Percentiles rank a stretch among this genome's conserved stretches.
phyloP scores from a whole-genome alignment of 2,329 filamentous ascomycete genomes.

The Sporothrix globosa region DNA sequence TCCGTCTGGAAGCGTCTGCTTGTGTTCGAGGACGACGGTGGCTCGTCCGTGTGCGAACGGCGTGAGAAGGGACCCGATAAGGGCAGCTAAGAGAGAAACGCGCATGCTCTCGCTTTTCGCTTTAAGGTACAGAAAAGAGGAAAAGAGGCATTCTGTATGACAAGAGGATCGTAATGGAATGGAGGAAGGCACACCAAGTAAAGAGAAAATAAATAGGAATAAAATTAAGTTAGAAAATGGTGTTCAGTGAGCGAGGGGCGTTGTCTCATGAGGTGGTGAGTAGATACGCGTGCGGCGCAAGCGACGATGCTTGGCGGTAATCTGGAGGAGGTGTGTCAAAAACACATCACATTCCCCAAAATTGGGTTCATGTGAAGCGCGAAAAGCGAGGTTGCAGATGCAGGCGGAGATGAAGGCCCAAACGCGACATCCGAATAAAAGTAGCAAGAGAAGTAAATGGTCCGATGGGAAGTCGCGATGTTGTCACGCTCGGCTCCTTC shows the following conservation, averaged over 20 bases:
- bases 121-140: constrained; percentile 7
- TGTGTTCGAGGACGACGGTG: constrained; percentile 12
- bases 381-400: not conserved
- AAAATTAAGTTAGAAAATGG: not conserved
- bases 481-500: constrained; percentile 11
- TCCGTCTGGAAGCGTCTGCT: not conserved
- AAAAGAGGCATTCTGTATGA: constrained; percentile 11
- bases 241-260: not conserved
- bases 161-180: not conserved
- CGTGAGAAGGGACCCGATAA: constrained; percentile 1
- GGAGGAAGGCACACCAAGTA: not conserved
- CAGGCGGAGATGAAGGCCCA: not conserved
- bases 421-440: not conserved
- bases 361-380: not conserved
- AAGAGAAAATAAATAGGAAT: not conserved
- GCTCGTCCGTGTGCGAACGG: not conserved
- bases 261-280: not conserved
- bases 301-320: not conserved
- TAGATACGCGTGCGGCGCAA: not conserved
- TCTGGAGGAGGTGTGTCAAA: not conserved
- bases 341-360: not conserved
- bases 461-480: constrained; percentile 22
- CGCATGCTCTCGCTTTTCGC: constrained; percentile 23
- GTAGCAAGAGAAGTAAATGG: not conserved
- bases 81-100: constrained; percentile 10